Percentiles rank a stretch among this genome's conserved stretches.
Conservation (phyloP, 2,329 filamentous ascomycete genomes). For the Pseudocercospora cruenta region DNA sequence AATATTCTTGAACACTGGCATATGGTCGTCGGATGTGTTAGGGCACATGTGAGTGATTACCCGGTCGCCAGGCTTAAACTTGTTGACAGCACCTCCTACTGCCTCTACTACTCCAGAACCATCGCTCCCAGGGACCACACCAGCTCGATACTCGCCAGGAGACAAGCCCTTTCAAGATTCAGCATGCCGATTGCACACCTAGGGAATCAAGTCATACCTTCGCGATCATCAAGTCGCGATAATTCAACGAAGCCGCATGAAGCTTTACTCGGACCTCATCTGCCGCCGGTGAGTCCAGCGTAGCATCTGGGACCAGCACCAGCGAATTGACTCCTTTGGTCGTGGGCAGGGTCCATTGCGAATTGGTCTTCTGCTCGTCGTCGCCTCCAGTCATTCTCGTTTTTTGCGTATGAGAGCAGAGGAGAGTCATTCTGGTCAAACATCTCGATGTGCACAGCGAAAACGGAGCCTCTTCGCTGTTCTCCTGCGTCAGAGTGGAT, state of each 20-base stretch:
- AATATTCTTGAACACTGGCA: conserved; percentile 21
- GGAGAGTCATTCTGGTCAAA: not conserved
- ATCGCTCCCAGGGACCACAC: conserved; percentile 25
- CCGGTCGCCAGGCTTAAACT: conserved; percentile 61
- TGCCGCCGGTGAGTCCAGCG: conserved; percentile 22
- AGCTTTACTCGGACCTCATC: conserved; percentile 32
- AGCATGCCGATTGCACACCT: not conserved
- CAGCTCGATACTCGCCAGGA: conserved; percentile 14
- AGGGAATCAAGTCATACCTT: conserved; percentile 32
- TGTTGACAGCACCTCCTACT: conserved; percentile 58
- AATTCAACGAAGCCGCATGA: conserved; percentile 48
- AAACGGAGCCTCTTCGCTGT: not conserved
- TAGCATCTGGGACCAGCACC: conserved; percentile 22
- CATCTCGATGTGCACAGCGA: not conserved
- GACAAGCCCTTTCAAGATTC: conserved; percentile 5
- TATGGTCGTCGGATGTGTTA: conserved; percentile 6
- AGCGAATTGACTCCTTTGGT: conserved; percentile 22
- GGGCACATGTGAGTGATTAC: conserved; percentile 43
- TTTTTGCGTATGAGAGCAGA: too few relatives aligned
- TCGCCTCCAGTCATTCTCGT: not conserved
- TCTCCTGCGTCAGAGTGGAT: not conserved
- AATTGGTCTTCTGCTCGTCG: not conserved
- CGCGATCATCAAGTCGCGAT: conserved; percentile 48
- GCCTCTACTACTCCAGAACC: conserved; percentile 47
- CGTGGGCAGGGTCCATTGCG: conserved; percentile 15